Evolutionary conservation across 2,329 filamentous ascomycete genomes (phyloP).

Genomic region (Xylaria sp.): DNA sequence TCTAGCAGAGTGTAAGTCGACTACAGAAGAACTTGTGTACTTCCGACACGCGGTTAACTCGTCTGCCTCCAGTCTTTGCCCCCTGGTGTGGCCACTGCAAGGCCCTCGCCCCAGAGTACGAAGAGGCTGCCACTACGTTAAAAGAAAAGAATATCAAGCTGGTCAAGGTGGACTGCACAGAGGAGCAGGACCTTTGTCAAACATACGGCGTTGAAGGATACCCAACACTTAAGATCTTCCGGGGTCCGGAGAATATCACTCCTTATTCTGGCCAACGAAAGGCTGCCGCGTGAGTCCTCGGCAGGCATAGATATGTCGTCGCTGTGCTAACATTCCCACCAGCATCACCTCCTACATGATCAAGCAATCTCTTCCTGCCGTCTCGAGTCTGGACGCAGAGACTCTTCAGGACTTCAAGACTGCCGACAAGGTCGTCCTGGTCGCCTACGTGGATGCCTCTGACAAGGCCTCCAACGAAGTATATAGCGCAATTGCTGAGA

Average conservation of each 20-base stretch:
- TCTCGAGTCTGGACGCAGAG: constrained; percentile 83
- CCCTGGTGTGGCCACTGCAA: constrained; percentile 99
- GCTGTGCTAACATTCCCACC: constrained; percentile 34
- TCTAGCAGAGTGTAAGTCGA: constrained; percentile 84
- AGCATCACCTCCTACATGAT: constrained; percentile 89
- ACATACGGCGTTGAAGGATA: constrained; percentile 94
- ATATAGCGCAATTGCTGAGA: constrained; percentile 77
- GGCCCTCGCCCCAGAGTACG: constrained; percentile 92
- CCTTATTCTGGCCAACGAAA: constrained; percentile 93
- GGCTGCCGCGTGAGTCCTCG: constrained; percentile 71
- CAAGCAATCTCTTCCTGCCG: constrained; percentile 94
- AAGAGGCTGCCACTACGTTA: constrained; percentile 82
- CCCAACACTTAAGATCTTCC: constrained; percentile 99
- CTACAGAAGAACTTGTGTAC: constrained; percentile 32
- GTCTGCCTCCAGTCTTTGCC: constrained; percentile 75
- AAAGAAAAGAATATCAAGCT: constrained; percentile 90
- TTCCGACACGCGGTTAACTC: constrained; percentile 49
- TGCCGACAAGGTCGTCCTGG: constrained; percentile 93
- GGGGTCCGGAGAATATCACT: constrained; percentile 80
- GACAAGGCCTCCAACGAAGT: constrained; percentile 89
- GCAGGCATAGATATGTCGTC: not conserved
- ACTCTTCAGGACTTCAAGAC: constrained; percentile 96
- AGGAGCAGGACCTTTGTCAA: constrained; percentile 91
- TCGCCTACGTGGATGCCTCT: constrained; percentile 84
- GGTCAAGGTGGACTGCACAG: constrained; percentile 94